phyloP scores from a whole-genome alignment of 371 early-diverging fungal genomes.

The Mortierella sp. region DNA sequence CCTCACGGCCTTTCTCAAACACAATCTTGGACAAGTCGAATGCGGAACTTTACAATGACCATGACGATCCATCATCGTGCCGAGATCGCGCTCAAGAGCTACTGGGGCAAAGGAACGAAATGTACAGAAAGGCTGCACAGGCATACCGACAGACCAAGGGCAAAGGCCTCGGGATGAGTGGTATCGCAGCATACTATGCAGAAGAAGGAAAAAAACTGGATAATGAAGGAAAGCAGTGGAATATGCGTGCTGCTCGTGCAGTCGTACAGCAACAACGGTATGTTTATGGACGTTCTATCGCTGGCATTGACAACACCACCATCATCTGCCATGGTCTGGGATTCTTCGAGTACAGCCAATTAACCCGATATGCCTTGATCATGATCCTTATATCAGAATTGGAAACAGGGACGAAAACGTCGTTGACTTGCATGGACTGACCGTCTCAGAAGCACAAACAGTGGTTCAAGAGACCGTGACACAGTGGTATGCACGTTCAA shows the following conservation, averaged over 20 bases:
- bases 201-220: conserved; percentile 72
- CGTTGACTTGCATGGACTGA: conserved; percentile 78
- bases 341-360: too few relatives aligned
- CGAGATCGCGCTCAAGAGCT: conserved; percentile 63
- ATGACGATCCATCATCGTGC: conserved; percentile 70
- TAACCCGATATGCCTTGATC: neutral
- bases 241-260: conserved; percentile 78
- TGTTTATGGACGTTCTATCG: neutral
- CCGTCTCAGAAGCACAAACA: conserved; percentile 69
- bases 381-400: conserved; percentile 25
- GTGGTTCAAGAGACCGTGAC: conserved; percentile 69
- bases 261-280: conserved; percentile 65
- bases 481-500: conserved; percentile 70
- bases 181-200: conserved; percentile 77
- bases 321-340: too few relatives aligned
- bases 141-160: conserved; percentile 64
- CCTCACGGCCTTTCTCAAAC: conserved; percentile 25
- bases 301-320: neutral
- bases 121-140: conserved; percentile 70
- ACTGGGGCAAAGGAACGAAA: conserved; percentile 66
- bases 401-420: conserved; percentile 64
- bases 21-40: conserved; percentile 52
- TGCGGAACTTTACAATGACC: conserved; percentile 59
- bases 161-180: conserved; percentile 66
- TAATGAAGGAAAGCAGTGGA: conserved; percentile 70